Evolutionary conservation across 1,139 yeast genomes (phyloP).

Genomic region (Lodderomyces theae): DNA sequence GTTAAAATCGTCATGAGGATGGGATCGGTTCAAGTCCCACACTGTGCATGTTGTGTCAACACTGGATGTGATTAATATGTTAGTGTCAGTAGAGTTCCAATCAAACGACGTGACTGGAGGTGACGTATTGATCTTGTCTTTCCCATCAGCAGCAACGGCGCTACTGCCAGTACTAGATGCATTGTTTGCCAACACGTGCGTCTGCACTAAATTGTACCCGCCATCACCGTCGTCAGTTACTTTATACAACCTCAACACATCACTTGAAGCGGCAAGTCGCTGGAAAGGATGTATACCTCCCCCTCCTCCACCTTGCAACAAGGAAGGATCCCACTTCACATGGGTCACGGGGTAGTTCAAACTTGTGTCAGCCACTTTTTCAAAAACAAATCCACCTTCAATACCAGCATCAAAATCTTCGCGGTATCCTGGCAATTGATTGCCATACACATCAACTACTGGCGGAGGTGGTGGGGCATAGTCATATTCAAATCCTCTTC

Average conservation of each 20-base stretch:
- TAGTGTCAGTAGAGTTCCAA: conserved; percentile 78
- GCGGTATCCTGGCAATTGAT: conserved; percentile 6
- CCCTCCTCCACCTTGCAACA: conserved; percentile 17
- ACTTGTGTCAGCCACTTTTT: conserved; percentile 48
- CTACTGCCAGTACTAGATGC: conserved; percentile 22
- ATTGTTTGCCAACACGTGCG: conserved; percentile 43
- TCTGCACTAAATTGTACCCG: conserved; percentile 34
- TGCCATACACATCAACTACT: background rate
- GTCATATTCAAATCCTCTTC: conserved; percentile 31
- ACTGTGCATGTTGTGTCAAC: conserved; percentile 96
- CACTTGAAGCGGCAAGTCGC: conserved; percentile 66
- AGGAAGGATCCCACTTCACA: conserved; percentile 69
- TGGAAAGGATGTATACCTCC: conserved; percentile 17
- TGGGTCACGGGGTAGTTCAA: conserved; percentile 68
- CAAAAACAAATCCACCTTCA: conserved; percentile 41
- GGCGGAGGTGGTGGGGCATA: conserved; percentile 4
- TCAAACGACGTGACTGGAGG: conserved; percentile 93
- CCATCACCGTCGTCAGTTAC: conserved; percentile 36
- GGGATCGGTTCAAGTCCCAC: conserved; percentile 70
- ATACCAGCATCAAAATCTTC: conserved; percentile 24
- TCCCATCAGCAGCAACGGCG: conserved; percentile 10
- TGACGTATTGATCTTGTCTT: conserved; percentile 47
- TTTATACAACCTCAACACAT: conserved; percentile 67
- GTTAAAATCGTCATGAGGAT: conserved; percentile 20
- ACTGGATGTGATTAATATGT: conserved; percentile 74